These are phyloP conservation scores for Hagleromyces aurorensis DNA, from an alignment of 805 yeast genomes.

Conservation along the genomic window DNA sequence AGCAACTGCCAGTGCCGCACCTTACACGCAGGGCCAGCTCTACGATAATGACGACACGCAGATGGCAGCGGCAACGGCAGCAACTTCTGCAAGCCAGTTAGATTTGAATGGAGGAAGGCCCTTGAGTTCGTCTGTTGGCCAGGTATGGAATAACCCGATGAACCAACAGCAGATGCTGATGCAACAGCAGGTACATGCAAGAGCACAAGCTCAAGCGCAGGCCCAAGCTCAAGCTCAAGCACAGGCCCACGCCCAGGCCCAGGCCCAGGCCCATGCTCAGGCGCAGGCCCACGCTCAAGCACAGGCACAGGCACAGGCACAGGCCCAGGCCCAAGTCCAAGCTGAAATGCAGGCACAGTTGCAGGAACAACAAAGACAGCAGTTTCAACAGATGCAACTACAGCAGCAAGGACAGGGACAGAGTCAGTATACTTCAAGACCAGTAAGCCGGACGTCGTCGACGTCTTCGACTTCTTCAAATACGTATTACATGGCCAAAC, in stretches of 20 bases:
- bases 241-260: slow-evolving; percentile 1
- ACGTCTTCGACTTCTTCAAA: no score
- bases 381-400: not conserved
- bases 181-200: no score
- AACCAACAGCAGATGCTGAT: no score
- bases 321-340: no score
- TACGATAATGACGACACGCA: slow-evolving; percentile 8
- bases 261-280: slow-evolving; percentile 3
- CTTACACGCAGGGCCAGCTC: slow-evolving; percentile 2
- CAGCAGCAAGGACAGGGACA: not conserved
- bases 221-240: slow-evolving; percentile 1
- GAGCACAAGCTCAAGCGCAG: not conserved
- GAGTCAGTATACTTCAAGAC: not conserved
- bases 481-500: no score
- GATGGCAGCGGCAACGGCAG: slow-evolving; percentile 1
- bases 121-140: no score
- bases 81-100: not conserved
- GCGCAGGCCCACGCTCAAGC: no score
- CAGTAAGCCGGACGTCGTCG: not conserved
- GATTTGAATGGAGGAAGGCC: no score
- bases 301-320: no score
- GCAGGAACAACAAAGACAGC: slow-evolving; percentile 2
- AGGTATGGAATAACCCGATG: no score
- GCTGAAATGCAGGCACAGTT: not conserved
- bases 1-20: slow-evolving; percentile 10